phyloP scores from a whole-genome alignment of 345 rosid species.

The Salix brachista region DNA sequence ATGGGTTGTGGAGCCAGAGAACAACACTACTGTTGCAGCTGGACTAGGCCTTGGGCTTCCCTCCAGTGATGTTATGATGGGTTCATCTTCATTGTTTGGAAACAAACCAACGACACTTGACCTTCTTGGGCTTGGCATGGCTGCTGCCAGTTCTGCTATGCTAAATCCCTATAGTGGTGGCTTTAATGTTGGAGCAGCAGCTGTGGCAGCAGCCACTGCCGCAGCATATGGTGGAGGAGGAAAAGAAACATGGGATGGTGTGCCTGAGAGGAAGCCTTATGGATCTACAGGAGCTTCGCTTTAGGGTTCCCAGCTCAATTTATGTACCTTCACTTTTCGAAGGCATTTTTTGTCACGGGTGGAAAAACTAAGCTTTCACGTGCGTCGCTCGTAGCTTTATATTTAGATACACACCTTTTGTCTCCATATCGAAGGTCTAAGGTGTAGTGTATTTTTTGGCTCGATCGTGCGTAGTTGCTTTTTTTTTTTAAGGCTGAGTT shows the following conservation, averaged over 20 bases:
- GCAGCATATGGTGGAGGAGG: conserved; percentile 30
- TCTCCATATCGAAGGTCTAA: not conserved
- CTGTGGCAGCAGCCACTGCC: conserved; percentile 11
- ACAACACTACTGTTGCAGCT: conserved; percentile 8
- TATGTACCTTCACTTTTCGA: not conserved
- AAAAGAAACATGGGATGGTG: conserved; percentile 41
- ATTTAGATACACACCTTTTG: not conserved
- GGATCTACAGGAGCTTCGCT: conserved; percentile 17
- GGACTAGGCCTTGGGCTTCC: conserved; percentile 44
- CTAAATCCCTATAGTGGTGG: conserved; percentile 42
- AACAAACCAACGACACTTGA: conserved; percentile 59
- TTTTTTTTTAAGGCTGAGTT: too few relatives aligned
- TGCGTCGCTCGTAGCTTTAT: not conserved
- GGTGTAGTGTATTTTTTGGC: not conserved
- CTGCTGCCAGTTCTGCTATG: conserved; percentile 41
- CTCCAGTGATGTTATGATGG: conserved; percentile 32
- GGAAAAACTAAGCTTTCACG: not conserved
- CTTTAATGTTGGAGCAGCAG: conserved; percentile 31
- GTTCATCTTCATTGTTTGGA: conserved; percentile 38
- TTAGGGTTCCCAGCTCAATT: conserved; percentile 3
- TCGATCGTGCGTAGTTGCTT: too few relatives aligned
- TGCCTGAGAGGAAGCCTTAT: conserved; percentile 28
- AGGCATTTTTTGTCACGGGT: conserved; percentile 13
- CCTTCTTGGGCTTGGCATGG: conserved; percentile 60
- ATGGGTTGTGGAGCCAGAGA: conserved; percentile 33